Base-by-base conservation (phyloP, 805 yeast genomes). In the Candida michaelii region DNA sequence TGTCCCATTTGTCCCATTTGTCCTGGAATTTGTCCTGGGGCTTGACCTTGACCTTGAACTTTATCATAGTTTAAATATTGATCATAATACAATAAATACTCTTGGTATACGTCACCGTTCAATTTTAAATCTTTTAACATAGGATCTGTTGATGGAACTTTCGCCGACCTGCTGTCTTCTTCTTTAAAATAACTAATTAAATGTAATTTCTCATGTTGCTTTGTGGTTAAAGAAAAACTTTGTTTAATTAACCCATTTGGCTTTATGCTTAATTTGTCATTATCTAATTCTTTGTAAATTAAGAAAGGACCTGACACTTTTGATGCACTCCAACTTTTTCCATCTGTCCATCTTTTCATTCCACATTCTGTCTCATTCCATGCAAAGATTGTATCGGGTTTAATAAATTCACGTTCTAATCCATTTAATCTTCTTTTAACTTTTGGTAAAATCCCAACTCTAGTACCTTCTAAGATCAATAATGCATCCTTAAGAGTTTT, bases 341-440 rank as follows among this genome's bases (percentile, higher is more conserved):
- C 88, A 54, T 84, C 91, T 1, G 90, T 84, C 90, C 91, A 84
- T 21, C 90, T 64, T 48, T 80, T 75, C 80, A 85, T 82, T 13
- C 81, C 84, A 32, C 86, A 79, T 50, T 79, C 82, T 11, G 73
- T 66, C 56, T 84, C 90, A 56, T 80, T 83, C 89, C 89, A 84
- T 7, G 83, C 76, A 52, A 79, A 84, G 2, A 84, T 74, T 2
- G 82, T 71, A 3, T 88, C 88, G 7, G 80, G 70, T 15, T 62
- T 60, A 31, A 85, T 82, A 15, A 63, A 60, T 17, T 85, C 67
- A 17, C 86, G 63, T 56, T 84, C 88, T 21, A 63, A 62, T 17
- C 75, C 80, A 11, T 79, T 73, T 11, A 84, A 69, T 19, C 90
- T 60, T 42, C 85, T 71, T 39, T 69, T 75, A 2, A 82, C 71